phyloP scores from a whole-genome alignment of 2,329 filamentous ascomycete species.

The Hymenoscyphus infarciens region DNA sequence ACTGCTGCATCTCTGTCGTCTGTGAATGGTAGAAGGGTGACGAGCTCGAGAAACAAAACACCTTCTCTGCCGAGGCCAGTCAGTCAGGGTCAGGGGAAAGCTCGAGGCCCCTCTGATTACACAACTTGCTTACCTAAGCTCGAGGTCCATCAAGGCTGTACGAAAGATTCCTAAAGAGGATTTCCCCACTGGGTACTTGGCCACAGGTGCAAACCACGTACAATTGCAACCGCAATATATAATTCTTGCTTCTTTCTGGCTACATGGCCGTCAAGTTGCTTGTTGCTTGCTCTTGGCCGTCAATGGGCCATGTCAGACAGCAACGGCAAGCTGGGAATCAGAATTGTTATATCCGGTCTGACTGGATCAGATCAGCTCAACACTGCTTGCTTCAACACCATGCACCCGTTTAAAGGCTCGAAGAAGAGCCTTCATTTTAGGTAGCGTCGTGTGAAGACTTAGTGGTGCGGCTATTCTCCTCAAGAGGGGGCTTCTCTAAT shows the following conservation, averaged over 20 bases:
- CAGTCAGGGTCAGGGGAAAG: no score
- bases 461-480: conserved; percentile 1
- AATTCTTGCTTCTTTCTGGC: no score
- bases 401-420: no score
- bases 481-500: neutral
- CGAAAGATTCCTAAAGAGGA: no score
- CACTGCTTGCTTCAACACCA: neutral
- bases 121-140: no score
- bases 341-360: neutral
- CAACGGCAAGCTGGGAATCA: neutral
- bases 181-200: no score
- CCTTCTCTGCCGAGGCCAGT: neutral
- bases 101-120: neutral
- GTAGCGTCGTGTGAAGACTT: neutral
- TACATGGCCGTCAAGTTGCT: no score
- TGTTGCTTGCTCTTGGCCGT: no score
- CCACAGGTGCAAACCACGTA: no score
- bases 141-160: neutral
- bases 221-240: no score
- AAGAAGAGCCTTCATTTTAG: no score
- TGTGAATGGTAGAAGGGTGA: neutral
- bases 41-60: neutral
- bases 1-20: neutral
- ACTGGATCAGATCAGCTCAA: neutral
- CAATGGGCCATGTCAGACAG: neutral